Conservation (phyloP, 2,329 filamentous ascomycete genomes). For the Phyllosticta paracitricarpa region DNA sequence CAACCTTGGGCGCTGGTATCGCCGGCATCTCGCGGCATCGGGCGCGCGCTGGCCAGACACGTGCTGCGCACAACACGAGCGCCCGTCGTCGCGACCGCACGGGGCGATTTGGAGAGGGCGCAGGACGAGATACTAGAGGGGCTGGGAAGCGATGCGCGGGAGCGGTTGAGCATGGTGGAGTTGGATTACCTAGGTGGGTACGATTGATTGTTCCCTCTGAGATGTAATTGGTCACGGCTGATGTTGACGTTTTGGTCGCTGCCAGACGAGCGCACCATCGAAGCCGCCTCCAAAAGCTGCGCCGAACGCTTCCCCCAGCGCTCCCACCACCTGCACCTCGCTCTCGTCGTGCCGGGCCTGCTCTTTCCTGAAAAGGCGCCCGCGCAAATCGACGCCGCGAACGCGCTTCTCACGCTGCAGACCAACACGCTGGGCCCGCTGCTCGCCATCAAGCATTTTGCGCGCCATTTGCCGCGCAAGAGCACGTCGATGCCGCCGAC, state of each 20-base stretch:
- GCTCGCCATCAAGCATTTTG: slow-evolving; percentile 68
- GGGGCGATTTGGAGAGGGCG: slow-evolving; percentile 42
- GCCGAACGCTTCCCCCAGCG: slow-evolving; percentile 40
- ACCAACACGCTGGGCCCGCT: slow-evolving; percentile 67
- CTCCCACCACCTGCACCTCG: slow-evolving; percentile 46
- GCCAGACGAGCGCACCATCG: slow-evolving; percentile 53
- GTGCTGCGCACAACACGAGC: slow-evolving; percentile 47
- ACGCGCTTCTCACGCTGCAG: slow-evolving; percentile 58
- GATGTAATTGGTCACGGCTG: background rate
- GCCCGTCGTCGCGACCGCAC: slow-evolving; percentile 51
- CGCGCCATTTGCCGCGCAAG: slow-evolving; percentile 55
- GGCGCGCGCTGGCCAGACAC: slow-evolving; percentile 49
- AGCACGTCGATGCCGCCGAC: slow-evolving; percentile 27
- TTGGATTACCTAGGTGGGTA: slow-evolving; percentile 49
- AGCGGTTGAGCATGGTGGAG: slow-evolving; percentile 42
- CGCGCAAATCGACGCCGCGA: slow-evolving; percentile 49
- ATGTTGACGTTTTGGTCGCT: background rate
- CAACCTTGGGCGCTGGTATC: slow-evolving; percentile 41
- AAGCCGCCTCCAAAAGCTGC: slow-evolving; percentile 45
- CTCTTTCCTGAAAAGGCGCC: slow-evolving; percentile 65
- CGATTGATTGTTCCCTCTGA: background rate
- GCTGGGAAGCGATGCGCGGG: slow-evolving; percentile 34
- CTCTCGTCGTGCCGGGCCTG: slow-evolving; percentile 60
- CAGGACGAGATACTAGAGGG: slow-evolving; percentile 42
- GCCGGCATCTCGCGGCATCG: slow-evolving; percentile 54